phyloP scores from a whole-genome alignment of 2,329 filamentous ascomycete species.

The Zymoseptoria pseudotritici region DNA sequence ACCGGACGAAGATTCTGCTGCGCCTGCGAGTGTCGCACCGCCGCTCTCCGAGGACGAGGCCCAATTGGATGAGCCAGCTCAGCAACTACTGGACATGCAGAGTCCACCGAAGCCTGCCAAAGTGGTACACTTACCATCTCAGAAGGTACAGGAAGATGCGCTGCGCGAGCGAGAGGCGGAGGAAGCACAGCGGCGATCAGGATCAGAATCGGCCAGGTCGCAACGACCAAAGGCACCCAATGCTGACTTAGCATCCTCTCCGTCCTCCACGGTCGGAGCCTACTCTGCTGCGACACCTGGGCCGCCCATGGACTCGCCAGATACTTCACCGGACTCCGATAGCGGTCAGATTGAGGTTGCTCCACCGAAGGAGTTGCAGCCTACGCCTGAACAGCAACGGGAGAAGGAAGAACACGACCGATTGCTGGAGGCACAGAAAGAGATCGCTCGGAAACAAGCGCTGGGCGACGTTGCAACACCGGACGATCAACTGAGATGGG shows the following conservation, averaged over 20 bases:
- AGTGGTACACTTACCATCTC: slow-evolving; percentile 42
- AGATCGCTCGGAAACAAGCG: slow-evolving; percentile 37
- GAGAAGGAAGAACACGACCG: slow-evolving; percentile 50
- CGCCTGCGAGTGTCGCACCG: slow-evolving; percentile 17
- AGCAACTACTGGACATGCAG: slow-evolving; percentile 19
- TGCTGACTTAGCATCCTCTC: slow-evolving; percentile 37
- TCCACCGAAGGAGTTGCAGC: slow-evolving; percentile 27
- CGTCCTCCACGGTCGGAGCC: slow-evolving; percentile 59
- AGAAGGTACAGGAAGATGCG: slow-evolving; percentile 44
- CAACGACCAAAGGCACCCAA: slow-evolving; percentile 22
- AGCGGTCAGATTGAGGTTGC: slow-evolving; percentile 19
- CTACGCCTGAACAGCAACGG: slow-evolving; percentile 32
- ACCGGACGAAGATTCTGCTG: slow-evolving; percentile 6
- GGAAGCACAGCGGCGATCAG: slow-evolving; percentile 31
- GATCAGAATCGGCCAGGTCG: slow-evolving; percentile 30
- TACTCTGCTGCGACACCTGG: slow-evolving; percentile 67
- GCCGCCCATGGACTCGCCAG: slow-evolving; percentile 44
- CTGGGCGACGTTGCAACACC: slow-evolving; percentile 45
- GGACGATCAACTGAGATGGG: slow-evolving; percentile 51
- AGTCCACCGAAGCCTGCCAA: slow-evolving; percentile 24
- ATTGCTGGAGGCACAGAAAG: slow-evolving; percentile 43
- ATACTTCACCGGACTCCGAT: slow-evolving; percentile 29
- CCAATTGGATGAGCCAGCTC: slow-evolving; percentile 17
- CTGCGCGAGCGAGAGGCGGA: slow-evolving; percentile 36
- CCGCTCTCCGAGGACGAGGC: slow-evolving; percentile 24